These are phyloP conservation scores for Chlamydomonas schloesseri DNA, from an alignment of 139 green algal species.

Conservation along the genomic window DNA sequence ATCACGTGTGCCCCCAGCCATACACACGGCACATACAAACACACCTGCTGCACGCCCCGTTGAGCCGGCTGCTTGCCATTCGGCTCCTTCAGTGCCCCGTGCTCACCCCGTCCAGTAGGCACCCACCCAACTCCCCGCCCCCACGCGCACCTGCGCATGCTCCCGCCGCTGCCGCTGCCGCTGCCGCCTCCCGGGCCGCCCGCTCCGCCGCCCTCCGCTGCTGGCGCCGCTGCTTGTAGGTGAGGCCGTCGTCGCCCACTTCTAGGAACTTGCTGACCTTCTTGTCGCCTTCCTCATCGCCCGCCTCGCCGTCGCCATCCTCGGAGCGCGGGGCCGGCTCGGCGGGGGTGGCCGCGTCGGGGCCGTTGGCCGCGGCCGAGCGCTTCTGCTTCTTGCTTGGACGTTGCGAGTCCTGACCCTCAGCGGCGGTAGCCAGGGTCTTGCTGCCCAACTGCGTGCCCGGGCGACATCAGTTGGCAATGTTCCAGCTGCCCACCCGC, in stretches of 20 bases:
- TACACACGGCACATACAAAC: too few relatives aligned
- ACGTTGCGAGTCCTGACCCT: background rate
- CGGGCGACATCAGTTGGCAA: too few relatives aligned
- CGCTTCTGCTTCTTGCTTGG: conserved; percentile 42
- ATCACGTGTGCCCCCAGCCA: too few relatives aligned
- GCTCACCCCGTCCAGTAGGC: too few relatives aligned
- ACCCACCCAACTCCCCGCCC: too few relatives aligned
- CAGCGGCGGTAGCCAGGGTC: too few relatives aligned
- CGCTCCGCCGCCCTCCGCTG: conserved; percentile 21
- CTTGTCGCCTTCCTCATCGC: background rate
- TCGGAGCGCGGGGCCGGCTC: background rate
- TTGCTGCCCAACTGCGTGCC: too few relatives aligned
- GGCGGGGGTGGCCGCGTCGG: background rate
- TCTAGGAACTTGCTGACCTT: background rate
- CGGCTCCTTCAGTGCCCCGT: too few relatives aligned
- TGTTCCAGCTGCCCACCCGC: too few relatives aligned
- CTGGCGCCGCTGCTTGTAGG: conserved; percentile 43
- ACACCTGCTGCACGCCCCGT: too few relatives aligned
- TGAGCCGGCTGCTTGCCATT: too few relatives aligned
- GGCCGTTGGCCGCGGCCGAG: background rate
- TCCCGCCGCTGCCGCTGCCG: conserved; percentile 15
- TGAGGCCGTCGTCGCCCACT: conserved; percentile 19
- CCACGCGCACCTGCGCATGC: conserved; percentile 1
- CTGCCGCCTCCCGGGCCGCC: conserved; percentile 18
- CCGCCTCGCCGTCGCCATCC: background rate